Base-by-base conservation (phyloP, 2,329 filamentous ascomycete species). In the Venturia pyrina region DNA sequence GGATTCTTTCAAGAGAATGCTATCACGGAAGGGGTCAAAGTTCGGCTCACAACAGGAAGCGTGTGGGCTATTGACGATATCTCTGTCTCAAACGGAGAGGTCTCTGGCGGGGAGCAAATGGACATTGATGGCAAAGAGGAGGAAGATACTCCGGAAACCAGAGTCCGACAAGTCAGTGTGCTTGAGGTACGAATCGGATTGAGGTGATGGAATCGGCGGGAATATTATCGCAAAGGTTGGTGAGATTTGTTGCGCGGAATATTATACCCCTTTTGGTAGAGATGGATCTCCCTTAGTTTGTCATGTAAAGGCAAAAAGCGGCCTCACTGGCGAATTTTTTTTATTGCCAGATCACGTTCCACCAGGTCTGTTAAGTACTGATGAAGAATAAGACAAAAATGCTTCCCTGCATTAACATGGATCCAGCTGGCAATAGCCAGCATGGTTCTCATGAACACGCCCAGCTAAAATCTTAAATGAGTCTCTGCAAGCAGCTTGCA, bases 111-210 rank as follows among this genome's bases (percentile, higher is more conserved):
- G 5, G 57, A 21, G 11, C n/a, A 57, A n/a, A 65, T 59, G 48
- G 48, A 24, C 24, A 50, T 59, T 24, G 64, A 62, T 40, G 28
- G 24, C 3, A 21, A 59, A 46, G 44, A 43, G 32, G 65, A 64
- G 43, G 65, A 67, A 65, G 65, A 66, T n/a, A 8, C 64, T n/a
- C 60, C 65, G 24, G 65, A 67, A 7, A 60, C 60, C 5, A 65
- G 65, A 40, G 28, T 60, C 13, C 17, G 65, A 40, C 24, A 48
- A 28, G 60, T 63, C 32, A 67, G 65, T 56, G 50, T 67, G 32
- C 65, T 67, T 40, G 61, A 64, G 17, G 50, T 65, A 15, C 21
- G 24, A 6, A 44, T 67, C 60, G 60, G 41, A 10, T 13, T 67
- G 61, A 41, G 24, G 46, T 66, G 60, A 66, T 15, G 48, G 10